A percentile compares a stretch with the other conserved stretches of the same genome.
Evolutionary conservation across 768 basidiomycete genomes (phyloP).

Genomic region (Fomitopsis serialis): DNA sequence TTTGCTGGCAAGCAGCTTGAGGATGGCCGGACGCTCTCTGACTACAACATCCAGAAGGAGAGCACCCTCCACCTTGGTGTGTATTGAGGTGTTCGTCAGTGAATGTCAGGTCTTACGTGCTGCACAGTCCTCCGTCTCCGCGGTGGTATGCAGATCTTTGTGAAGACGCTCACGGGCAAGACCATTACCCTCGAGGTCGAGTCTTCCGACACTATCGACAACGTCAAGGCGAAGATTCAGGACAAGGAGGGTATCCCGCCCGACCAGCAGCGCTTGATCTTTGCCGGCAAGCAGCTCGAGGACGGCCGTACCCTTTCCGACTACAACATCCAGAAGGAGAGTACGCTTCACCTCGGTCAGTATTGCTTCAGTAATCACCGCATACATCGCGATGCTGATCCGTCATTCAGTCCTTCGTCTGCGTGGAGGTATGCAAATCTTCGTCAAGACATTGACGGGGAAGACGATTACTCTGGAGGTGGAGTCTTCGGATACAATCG

Average conservation of each 20-base stretch:
- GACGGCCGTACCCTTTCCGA: conserved; percentile 88
- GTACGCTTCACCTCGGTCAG: conserved; percentile 69
- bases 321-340: conserved; percentile 95
- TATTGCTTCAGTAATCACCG: background rate
- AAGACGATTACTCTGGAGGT: conserved; percentile 32
- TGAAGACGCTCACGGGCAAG: conserved; percentile 87
- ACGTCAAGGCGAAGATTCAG: conserved; percentile 79
- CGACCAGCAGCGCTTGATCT: conserved; percentile 93
- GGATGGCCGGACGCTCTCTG: conserved; percentile 42
- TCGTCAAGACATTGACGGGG: conserved; percentile 30
- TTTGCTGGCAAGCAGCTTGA: conserved; percentile 48
- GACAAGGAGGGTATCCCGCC: conserved; percentile 85
- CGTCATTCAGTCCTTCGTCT: conserved; percentile 20
- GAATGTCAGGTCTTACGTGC: background rate
- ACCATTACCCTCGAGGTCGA: conserved; percentile 85
- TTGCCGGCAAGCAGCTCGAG: conserved; percentile 93
- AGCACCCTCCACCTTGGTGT: conserved; percentile 65
- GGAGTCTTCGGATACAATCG: conserved; percentile 31
- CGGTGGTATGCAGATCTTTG: conserved; percentile 75
- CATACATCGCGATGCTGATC: conserved; percentile 32
- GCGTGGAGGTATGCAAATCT: conserved; percentile 30
- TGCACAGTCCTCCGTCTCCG: conserved; percentile 72
- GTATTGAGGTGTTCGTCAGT: conserved; percentile 3
- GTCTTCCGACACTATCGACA: conserved; percentile 71
- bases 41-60: conserved; percentile 87